Base-by-base conservation (phyloP, 495 filamentous ascomycete species). In the Corynascus novoguineensis region DNA sequence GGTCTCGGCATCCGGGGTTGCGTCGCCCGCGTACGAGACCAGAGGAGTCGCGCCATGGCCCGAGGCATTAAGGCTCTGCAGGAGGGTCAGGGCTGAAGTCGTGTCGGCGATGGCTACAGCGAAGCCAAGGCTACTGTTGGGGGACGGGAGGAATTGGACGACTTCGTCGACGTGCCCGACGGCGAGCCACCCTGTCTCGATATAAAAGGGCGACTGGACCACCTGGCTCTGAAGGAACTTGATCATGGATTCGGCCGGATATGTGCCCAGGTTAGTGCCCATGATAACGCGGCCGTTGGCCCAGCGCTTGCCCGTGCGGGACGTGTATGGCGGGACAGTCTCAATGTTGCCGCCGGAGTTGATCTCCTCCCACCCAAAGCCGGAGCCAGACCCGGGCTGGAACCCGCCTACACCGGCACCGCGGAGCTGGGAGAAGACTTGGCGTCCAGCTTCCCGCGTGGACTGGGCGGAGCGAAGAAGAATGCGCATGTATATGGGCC, bases 301-400 rank as follows among this genome's bases (percentile, higher is more conserved):
- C 48, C 48, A 50, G 21, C 21, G 32, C 32, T 50, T 50, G 31
- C 48, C 31, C 3, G 12, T 2, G 1, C 48, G 32, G 19, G 48
- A 50, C 9, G 48, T 50, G 48, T 50, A 38, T 4, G 48, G 48
- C 11, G 32, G 48, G 32, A 50, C 38, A 4, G 48, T 50, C 19
- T 50, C 48, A 22, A 50, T 50, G 48, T 50, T 50, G 21, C 48
- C 48, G 32, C 48, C 48, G 2, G 48, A 50, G 31, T 50, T 38
- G 31, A 50, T 50, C 32, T 50, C 48, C 14, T 50, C 48, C 31
- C 31, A 50, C 32, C 48, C 48, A 38, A 50, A 50, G 21, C 48
- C 31, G 32, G 48, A 50, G 3, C 32, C 32, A 2, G 32, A 50
- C 12, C 32, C 32, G n/a, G 48, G 48, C 9, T 38, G 48, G 32